Base-by-base conservation (phyloP, 306 rosid genomes). In the Prunus dulcis region DNA sequence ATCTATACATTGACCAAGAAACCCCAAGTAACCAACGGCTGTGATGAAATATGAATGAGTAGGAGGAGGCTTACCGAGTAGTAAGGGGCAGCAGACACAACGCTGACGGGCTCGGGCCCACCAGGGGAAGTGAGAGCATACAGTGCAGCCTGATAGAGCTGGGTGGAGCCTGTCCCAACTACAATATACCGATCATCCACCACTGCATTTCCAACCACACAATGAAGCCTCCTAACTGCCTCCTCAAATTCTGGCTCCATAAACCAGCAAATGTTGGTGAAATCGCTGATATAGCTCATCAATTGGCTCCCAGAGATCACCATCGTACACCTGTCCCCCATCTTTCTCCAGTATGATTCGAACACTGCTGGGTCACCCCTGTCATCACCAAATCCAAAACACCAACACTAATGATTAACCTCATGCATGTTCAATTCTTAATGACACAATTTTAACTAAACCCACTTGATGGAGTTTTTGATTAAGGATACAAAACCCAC, bases 81-180 rank as follows among this genome's bases (percentile, higher is more conserved):
- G 84, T 81, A 86, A 78, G 98, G 97, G 41, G 91, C 84, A 11
- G 92, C 88, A 64, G 89, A 87, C 2, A 94, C 88, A 23, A 94
- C 89, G 43, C 80, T 80, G 67, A 87, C 51, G 15, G 97, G 91
- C 4, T 64, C 28, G 10, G 89, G 13, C 5, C 78, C 23, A 5
- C 76, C 43, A 0, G 86, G 72, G 52, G 89, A 12, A 49, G 89
- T 78, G 74, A 90, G 93, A 68, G 97, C 97, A 41, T 76, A 88
- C 13, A 94, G 46, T 10, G 85, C 73, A 53, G 96, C 96, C 17
- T 86, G 93, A 38, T 74, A 92, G 52, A 92, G 88, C 67, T 94
- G 97, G 2, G 98, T 85, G 6, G 97, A 77, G 6, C 96, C 97
- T 2, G 81, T 92, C 3, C 98, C 98, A 5, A 89, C 80, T 10